Evolutionary conservation across 306 rosid species (phyloP).

Genomic region (Fragaria vesca): DNA sequence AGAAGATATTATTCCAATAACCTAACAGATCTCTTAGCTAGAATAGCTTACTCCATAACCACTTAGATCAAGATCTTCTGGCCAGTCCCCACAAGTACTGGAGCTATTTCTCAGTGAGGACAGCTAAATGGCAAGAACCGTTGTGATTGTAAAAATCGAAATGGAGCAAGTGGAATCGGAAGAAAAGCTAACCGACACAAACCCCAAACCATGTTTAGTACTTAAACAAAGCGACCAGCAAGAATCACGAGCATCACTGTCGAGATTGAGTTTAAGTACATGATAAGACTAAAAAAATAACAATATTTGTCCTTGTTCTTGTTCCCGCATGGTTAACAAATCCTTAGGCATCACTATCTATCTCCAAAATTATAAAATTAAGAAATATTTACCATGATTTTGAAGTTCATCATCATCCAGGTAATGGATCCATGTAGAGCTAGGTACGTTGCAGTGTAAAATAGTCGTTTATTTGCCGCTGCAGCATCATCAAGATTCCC

Average conservation of each 20-base stretch:
- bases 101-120: not conserved
- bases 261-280: conserved; percentile 3
- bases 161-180: conserved; percentile 1
- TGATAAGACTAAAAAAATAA: too few relatives aligned
- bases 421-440: not conserved
- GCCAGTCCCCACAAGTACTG: not conserved
- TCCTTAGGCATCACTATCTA: not conserved
- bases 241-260: not conserved
- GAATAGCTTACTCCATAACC: not conserved
- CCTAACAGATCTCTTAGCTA: not conserved
- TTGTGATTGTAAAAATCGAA: not conserved
- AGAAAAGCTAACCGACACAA: conserved; percentile 1
- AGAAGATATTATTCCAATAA: not conserved
- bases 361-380: not conserved
- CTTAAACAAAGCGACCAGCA: conserved; percentile 7
- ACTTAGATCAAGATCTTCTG: conserved; percentile 7
- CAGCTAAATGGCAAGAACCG: not conserved
- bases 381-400: not conserved
- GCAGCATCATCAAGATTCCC: conserved; percentile 99
- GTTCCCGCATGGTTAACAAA: not conserved
- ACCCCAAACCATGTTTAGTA: conserved; percentile 7
- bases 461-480: conserved; percentile 43
- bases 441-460: too few relatives aligned
- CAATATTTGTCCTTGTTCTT: not conserved
- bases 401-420: not conserved